Evolutionary conservation across 2,329 filamentous ascomycete genomes (phyloP).

Genomic region (Elsinoe batatas): DNA sequence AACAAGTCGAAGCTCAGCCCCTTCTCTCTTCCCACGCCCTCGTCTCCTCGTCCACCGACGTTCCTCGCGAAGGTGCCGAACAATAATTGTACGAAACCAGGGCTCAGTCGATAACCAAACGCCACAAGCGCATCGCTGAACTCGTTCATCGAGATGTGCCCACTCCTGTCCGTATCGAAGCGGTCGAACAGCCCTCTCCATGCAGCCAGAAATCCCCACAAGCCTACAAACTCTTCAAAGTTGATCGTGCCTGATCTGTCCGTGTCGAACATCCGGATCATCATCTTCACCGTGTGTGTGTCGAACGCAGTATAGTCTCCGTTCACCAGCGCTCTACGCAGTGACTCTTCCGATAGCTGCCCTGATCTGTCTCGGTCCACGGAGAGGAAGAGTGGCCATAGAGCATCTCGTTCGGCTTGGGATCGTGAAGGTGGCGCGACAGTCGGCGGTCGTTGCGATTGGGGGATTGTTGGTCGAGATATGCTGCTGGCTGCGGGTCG

Average conservation of each 20-base stretch:
- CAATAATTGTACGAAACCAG: conserved; percentile 71
- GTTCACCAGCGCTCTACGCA: conserved; percentile 85
- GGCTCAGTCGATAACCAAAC: conserved; percentile 85
- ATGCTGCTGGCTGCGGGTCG: conserved; percentile 51
- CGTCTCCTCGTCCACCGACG: conserved; percentile 27
- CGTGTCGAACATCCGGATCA: conserved; percentile 99
- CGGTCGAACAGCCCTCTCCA: conserved; percentile 93
- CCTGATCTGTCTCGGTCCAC: conserved; percentile 81
- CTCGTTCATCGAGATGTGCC: conserved; percentile 76
- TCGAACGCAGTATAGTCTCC: conserved; percentile 95
- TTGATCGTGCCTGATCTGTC: conserved; percentile 82
- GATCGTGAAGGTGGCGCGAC: conserved; percentile 41
- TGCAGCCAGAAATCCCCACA: conserved; percentile 91
- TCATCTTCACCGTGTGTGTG: conserved; percentile 88
- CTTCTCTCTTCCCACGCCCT: conserved; percentile 36
- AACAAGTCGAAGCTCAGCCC: conserved; percentile 72
- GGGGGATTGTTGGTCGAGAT: conserved; percentile 48
- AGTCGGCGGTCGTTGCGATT: conserved; percentile 34
- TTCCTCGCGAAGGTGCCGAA: conserved; percentile 73
- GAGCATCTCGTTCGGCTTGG: conserved; percentile 55
- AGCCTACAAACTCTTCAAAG: conserved; percentile 89
- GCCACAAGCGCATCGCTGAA: conserved; percentile 81
- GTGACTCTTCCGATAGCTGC: conserved; percentile 73
- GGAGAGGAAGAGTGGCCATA: conserved; percentile 78
- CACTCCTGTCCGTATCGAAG: conserved; percentile 79